phyloP scores from a whole-genome alignment of 2,329 filamentous ascomycete species.

The Fusarium drepaniforme region DNA sequence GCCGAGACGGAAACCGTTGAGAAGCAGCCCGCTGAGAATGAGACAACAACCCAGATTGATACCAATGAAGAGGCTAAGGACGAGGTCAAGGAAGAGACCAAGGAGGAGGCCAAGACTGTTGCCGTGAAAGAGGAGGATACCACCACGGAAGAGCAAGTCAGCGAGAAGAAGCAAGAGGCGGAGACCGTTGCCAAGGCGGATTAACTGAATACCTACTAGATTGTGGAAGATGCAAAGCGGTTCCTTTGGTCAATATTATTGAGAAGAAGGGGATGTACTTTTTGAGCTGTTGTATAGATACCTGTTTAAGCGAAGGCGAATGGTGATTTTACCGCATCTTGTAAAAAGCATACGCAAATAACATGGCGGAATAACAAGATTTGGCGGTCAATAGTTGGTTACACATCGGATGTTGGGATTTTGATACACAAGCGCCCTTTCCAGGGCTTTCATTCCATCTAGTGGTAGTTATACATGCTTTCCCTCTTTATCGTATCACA shows the following conservation, averaged over 20 bases:
- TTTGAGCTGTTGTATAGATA: slow-evolving; percentile 45
- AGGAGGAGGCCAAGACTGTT: neutral
- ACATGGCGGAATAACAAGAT: slow-evolving; percentile 16
- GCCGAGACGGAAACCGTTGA: slow-evolving; percentile 8
- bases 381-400: slow-evolving; percentile 22
- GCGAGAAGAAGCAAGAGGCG: slow-evolving; percentile 24
- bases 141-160: slow-evolving; percentile 9
- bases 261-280: slow-evolving; percentile 35
- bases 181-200: slow-evolving; percentile 21
- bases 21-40: slow-evolving; percentile 7
- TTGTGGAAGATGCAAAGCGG: slow-evolving; percentile 30
- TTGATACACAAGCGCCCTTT: slow-evolving; percentile 41
- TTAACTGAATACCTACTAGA: slow-evolving; percentile 27
- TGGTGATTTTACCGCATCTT: slow-evolving; percentile 43
- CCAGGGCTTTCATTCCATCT: slow-evolving; percentile 35
- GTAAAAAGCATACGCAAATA: slow-evolving; percentile 25
- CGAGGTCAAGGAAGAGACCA: slow-evolving; percentile 24
- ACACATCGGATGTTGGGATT: slow-evolving; percentile 26
- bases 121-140: slow-evolving; percentile 27
- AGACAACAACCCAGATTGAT: slow-evolving; percentile 17
- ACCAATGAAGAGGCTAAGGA: neutral
- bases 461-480: slow-evolving; percentile 41
- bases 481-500: slow-evolving; percentile 36
- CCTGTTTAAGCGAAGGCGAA: slow-evolving; percentile 49
- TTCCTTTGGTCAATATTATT: slow-evolving; percentile 26